Conservation (phyloP, 768 basidiomycete species). For the Tylopilus sp. region DNA sequence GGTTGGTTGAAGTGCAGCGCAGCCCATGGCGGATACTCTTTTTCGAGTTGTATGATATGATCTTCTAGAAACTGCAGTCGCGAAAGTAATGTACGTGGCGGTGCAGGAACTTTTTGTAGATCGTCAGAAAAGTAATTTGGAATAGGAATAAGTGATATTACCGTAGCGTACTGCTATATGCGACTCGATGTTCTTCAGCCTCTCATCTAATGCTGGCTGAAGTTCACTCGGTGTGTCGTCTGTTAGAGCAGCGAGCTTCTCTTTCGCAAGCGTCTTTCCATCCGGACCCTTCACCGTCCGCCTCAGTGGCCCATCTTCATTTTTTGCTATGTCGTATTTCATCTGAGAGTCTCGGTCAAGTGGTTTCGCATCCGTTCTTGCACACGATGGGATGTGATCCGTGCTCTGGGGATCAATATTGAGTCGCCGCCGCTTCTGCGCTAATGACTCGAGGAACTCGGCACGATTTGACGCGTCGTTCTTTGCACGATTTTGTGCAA, state of each 20-base stretch:
- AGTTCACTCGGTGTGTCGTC: constrained; percentile 38
- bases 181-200: constrained; percentile 62
- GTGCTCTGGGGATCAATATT: constrained; percentile 34
- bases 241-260: constrained; percentile 13
- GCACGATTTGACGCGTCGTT: constrained; percentile 75
- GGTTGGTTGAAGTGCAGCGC: constrained; percentile 88
- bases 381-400: constrained; percentile 52
- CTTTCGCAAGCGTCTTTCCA: constrained; percentile 8
- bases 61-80: constrained; percentile 73
- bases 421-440: constrained; percentile 50
- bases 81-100: constrained; percentile 59
- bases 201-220: constrained; percentile 61
- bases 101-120: constrained; percentile 56
- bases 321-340: constrained; percentile 86
- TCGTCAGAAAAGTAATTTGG: constrained; percentile 1
- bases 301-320: constrained; percentile 72
- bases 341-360: constrained; percentile 75
- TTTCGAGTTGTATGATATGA: constrained; percentile 72
- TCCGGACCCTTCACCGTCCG: constrained; percentile 45
- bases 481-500: constrained; percentile 65
- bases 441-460: constrained; percentile 64
- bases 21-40: constrained; percentile 84
- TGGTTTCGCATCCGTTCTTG: constrained; percentile 67
- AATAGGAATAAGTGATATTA: constrained; percentile 27
- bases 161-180: constrained; percentile 77